Evolutionary conservation across 306 rosid species (phyloP).

Genomic region (Potentilla sterilis): DNA sequence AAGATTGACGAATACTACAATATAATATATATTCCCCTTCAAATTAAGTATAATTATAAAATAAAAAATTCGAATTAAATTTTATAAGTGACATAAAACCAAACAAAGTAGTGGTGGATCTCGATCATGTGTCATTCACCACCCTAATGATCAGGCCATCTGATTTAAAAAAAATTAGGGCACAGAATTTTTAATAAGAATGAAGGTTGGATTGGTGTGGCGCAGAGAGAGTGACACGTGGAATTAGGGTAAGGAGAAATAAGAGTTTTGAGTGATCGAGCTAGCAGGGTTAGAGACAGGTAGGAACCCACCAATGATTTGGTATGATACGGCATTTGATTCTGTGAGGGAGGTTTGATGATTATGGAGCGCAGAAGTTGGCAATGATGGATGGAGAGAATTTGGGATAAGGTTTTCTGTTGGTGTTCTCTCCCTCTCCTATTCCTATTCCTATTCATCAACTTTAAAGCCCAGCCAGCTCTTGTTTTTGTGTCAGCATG

Average conservation of each 20-base stretch:
- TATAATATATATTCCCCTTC: not conserved
- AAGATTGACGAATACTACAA: slow-evolving; percentile 9
- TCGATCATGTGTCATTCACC: slow-evolving; percentile 38
- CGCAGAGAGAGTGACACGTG: slow-evolving; percentile 29
- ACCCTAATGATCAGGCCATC: slow-evolving; percentile 22
- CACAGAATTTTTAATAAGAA: not conserved
- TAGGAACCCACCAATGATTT: slow-evolving; percentile 77
- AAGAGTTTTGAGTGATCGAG: not conserved
- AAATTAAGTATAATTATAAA: slow-evolving; percentile 17
- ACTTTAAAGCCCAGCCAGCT: slow-evolving; percentile 44
- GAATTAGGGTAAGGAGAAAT: not conserved
- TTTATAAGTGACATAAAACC: slow-evolving; percentile 38
- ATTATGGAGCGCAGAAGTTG: slow-evolving; percentile 62
- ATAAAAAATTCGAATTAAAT: slow-evolving; percentile 24
- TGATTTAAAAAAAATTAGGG: not conserved
- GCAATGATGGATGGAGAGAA: slow-evolving; percentile 45
- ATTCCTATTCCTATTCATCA: slow-evolving; percentile 6
- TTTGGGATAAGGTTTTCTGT: slow-evolving; percentile 53
- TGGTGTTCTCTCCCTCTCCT: not conserved
- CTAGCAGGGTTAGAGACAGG: slow-evolving; percentile 33
- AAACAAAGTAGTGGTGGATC: slow-evolving; percentile 43
- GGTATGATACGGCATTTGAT: slow-evolving; percentile 79
- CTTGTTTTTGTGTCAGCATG: slow-evolving; percentile 6
- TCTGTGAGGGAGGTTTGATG: slow-evolving; percentile 57
- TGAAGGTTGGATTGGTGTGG: slow-evolving; percentile 17